Evolutionary conservation across 306 rosid species (phyloP).

Genomic region (Corylus americana): DNA sequence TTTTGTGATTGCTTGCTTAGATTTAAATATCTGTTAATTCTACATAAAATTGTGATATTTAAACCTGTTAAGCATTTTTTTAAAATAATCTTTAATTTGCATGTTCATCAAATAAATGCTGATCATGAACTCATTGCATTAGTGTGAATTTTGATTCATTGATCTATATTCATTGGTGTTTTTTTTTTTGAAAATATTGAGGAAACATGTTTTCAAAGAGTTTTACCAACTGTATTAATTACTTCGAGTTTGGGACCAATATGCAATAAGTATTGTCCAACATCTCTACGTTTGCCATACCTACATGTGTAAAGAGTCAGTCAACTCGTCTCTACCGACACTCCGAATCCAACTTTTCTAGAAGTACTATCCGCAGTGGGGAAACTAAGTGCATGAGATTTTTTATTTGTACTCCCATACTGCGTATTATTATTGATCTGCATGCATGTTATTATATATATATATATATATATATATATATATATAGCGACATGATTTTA

Average conservation of each 20-base stretch:
- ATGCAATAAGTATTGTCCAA: not conserved
- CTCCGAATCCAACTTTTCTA: not conserved
- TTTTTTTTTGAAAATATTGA: not conserved
- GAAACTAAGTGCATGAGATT: not conserved
- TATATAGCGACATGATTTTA: no score
- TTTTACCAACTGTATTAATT: not conserved
- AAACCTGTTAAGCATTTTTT: no score
- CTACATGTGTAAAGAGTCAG: not conserved
- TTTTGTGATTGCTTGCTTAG: no score
- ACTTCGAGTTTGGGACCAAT: not conserved
- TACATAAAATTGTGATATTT: no score
- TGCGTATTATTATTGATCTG: not conserved
- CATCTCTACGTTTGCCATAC: not conserved
- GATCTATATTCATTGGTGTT: not conserved
- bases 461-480: no score
- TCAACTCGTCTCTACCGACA: conserved; percentile 37
- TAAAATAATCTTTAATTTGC: no score
- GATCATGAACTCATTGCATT: not conserved
- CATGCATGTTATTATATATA: not conserved
- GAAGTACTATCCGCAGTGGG: not conserved
- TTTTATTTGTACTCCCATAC: not conserved
- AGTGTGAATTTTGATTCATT: not conserved
- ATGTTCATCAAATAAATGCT: not conserved
- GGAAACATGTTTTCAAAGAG: not conserved
- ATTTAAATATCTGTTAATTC: no score